phyloP scores from a whole-genome alignment of 176 grass and related monocot species.

The Chrysopogon serrulatus region DNA sequence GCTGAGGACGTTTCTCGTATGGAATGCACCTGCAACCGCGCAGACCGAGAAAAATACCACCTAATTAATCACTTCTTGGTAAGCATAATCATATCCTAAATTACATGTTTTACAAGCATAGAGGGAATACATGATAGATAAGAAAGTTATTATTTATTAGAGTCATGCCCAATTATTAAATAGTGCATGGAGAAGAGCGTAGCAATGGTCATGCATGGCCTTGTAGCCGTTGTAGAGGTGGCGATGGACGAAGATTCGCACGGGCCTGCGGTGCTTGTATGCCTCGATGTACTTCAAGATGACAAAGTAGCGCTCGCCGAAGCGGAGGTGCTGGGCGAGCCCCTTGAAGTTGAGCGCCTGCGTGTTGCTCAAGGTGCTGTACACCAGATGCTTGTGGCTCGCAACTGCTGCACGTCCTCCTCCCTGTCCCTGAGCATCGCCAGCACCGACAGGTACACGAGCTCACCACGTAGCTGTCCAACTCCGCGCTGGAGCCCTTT shows the following conservation, averaged over 20 bases:
- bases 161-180: no score
- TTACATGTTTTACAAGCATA: no score
- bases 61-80: no score
- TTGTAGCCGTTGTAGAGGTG: neutral
- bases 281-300: neutral
- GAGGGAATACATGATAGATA: no score
- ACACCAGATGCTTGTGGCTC: neutral
- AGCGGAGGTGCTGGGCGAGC: neutral
- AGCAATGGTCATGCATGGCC: neutral
- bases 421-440: neutral
- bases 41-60: no score
- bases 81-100: no score
- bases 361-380: neutral
- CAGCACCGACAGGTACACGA: neutral
- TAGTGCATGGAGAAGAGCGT: neutral
- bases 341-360: neutral
- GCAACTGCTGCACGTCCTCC: neutral
- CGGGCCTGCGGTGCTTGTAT: neutral
- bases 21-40: no score
- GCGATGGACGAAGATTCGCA: no score
- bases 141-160: no score
- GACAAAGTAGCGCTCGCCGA: no score
- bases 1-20: no score
- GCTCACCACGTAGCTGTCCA: neutral
- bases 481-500: no score